A percentile compares a stretch with the other conserved stretches of the same genome.
phyloP scores from a whole-genome alignment of 2,329 filamentous ascomycete genomes.

The Diplodia mutila region DNA sequence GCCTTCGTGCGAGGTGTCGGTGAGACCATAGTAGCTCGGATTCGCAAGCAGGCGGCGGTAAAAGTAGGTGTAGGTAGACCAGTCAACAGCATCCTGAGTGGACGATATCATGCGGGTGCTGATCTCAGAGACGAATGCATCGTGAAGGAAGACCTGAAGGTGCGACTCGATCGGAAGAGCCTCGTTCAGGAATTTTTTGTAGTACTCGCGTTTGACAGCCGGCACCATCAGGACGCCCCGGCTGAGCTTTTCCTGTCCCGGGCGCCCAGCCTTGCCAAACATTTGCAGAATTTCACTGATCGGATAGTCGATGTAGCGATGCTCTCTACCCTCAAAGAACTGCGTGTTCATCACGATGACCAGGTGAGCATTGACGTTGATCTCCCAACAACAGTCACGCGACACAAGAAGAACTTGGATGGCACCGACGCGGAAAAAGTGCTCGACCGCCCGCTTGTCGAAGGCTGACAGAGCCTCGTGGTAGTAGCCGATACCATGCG shows the following conservation, averaged over 20 bases:
- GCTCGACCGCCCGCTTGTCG: conserved; percentile 91
- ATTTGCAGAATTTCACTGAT: conserved; percentile 95
- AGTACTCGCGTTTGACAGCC: conserved; percentile 92
- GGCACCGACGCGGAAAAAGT: conserved; percentile 85
- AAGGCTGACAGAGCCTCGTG: conserved; percentile 88
- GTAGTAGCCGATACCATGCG: conserved; percentile 95
- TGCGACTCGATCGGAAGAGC: conserved; percentile 95
- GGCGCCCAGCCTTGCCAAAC: conserved; percentile 89
- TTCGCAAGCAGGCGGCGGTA: conserved; percentile 94
- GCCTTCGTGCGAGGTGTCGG: conserved; percentile 85
- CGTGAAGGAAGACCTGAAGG: conserved; percentile 86
- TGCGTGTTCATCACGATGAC: conserved; percentile 98
- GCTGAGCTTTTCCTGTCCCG: conserved; percentile 76
- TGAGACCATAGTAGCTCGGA: conserved; percentile 92
- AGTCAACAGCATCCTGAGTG: conserved; percentile 95
- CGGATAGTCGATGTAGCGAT: conserved; percentile 95
- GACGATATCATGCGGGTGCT: conserved; percentile 95
- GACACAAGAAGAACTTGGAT: conserved; percentile 83
- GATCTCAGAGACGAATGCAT: conserved; percentile 96
- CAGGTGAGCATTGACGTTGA: conserved; percentile 84
- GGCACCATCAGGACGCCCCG: conserved; percentile 97
- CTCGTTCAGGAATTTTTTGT: conserved; percentile 98
- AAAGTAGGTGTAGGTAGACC: conserved; percentile 98
- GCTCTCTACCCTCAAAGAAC: conserved; percentile 94
- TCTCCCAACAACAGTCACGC: conserved; percentile 94